Conservation (phyloP, 805 yeast species). For the Wickerhamiella galacta region DNA sequence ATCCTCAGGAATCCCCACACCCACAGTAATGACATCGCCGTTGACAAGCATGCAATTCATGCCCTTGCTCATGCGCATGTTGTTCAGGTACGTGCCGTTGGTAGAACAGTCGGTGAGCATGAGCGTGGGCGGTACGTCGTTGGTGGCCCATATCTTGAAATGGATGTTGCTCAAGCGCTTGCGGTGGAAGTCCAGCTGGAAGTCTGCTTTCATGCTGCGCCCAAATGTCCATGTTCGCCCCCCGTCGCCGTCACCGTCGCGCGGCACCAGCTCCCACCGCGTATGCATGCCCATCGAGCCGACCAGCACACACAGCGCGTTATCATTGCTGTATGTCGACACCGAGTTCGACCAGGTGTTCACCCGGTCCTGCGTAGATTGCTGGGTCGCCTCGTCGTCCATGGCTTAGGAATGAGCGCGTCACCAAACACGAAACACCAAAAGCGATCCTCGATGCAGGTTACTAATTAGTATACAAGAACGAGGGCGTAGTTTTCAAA, state of each 20-base stretch:
- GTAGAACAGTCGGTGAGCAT: conserved; percentile 69
- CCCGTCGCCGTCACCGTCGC: conserved; percentile 5
- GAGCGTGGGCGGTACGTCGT: conserved; percentile 27
- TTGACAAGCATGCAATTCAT: conserved; percentile 68
- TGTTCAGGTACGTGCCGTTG: conserved; percentile 83
- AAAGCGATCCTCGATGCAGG: too few species aligned
- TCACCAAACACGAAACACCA: neutral
- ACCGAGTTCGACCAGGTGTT: conserved; percentile 10
- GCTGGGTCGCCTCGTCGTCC: conserved; percentile 15
- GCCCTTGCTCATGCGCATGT: conserved; percentile 51
- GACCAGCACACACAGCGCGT: conserved; percentile 10
- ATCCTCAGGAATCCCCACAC: conserved; percentile 68
- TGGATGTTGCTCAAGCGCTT: conserved; percentile 56
- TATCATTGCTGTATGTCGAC: conserved; percentile 6
- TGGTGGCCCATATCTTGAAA: conserved; percentile 51
- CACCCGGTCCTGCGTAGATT: conserved; percentile 13
- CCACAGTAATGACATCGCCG: conserved; percentile 88
- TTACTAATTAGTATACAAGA: too few species aligned
- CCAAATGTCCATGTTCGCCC: conserved; percentile 54
- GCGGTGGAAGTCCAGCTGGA: conserved; percentile 41
- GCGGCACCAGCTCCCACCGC: conserved; percentile 8
- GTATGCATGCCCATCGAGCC: conserved; percentile 13
- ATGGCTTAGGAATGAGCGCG: neutral
- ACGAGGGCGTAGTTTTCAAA: too few species aligned
- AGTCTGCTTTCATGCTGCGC: conserved; percentile 49